Percentiles rank a stretch among this genome's conserved stretches.
These are phyloP conservation scores for Neocatenulostroma microsporum DNA, from an alignment of 2,329 filamentous ascomycete genomes.

Conservation along the genomic window DNA sequence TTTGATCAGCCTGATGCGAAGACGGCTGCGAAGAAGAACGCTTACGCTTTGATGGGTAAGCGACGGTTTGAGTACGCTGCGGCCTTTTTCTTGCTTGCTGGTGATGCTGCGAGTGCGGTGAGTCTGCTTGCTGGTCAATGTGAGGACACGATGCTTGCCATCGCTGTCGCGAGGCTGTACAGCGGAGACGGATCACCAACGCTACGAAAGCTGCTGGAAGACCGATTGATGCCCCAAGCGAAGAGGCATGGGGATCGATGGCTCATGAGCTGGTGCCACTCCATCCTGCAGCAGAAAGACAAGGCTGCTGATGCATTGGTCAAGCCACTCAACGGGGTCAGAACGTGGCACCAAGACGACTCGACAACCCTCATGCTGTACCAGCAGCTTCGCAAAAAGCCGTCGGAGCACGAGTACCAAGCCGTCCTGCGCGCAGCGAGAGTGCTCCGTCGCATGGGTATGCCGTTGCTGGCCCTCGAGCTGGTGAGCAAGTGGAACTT, in stretches of 20 bases:
- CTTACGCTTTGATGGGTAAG: conserved; percentile 88
- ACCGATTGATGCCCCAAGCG: conserved; percentile 70
- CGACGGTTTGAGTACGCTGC: conserved; percentile 90
- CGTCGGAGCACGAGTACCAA: conserved; percentile 40
- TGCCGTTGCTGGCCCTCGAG: conserved; percentile 80
- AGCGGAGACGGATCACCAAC: conserved; percentile 75
- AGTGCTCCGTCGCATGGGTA: conserved; percentile 44
- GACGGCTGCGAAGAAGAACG: conserved; percentile 87
- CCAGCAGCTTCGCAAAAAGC: conserved; percentile 70
- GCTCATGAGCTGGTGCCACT: conserved; percentile 93
- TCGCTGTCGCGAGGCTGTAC: conserved; percentile 80
- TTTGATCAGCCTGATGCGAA: conserved; percentile 82
- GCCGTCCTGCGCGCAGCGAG: conserved; percentile 75
- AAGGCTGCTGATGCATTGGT: conserved; percentile 74
- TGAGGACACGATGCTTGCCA: conserved; percentile 79
- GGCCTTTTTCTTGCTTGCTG: conserved; percentile 88
- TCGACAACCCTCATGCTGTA: conserved; percentile 84
- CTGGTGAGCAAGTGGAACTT: conserved; percentile 81
- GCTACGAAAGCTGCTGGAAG: conserved; percentile 64
- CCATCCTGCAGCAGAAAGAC: conserved; percentile 74
- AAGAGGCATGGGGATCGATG: conserved; percentile 79
- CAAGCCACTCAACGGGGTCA: conserved; percentile 62
- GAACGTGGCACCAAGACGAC: conserved; percentile 70
- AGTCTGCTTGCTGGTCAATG: conserved; percentile 81
- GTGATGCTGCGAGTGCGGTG: conserved; percentile 74